phyloP scores from a whole-genome alignment of 345 rosid genomes.

The Carallia pectinifolia region DNA sequence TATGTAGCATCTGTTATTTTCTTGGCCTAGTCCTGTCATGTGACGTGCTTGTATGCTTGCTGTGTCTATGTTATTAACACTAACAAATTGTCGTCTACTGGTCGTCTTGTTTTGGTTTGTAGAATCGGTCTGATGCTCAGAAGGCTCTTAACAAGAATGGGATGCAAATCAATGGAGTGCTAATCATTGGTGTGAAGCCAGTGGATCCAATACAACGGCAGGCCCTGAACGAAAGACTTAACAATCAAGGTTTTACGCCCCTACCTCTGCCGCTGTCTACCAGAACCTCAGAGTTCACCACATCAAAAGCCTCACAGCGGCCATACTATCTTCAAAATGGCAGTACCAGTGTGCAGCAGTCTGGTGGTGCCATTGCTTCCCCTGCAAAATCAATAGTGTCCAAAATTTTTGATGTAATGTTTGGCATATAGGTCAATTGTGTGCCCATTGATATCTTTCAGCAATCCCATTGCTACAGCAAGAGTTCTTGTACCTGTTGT shows the following conservation, averaged over 20 bases:
- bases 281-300: slow-evolving; percentile 43
- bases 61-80: slow-evolving; percentile 11
- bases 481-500: background rate
- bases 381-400: slow-evolving; percentile 80
- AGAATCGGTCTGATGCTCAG: slow-evolving; percentile 87
- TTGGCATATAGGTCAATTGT: slow-evolving; percentile 47
- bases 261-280: slow-evolving; percentile 51
- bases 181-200: slow-evolving; percentile 85
- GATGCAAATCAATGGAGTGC: slow-evolving; percentile 74
- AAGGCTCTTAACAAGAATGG: slow-evolving; percentile 90
- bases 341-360: slow-evolving; percentile 48
- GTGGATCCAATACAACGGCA: slow-evolving; percentile 83
- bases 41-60: background rate
- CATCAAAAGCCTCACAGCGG: slow-evolving; percentile 40
- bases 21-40: background rate
- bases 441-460: background rate
- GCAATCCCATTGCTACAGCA: background rate
- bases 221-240: slow-evolving; percentile 64
- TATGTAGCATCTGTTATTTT: background rate
- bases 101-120: slow-evolving; percentile 21
- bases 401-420: slow-evolving; percentile 77
- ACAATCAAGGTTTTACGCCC: slow-evolving; percentile 82
- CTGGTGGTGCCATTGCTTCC: slow-evolving; percentile 70
- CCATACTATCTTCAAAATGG: slow-evolving; percentile 70
- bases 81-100: background rate